Evolutionary conservation across 2,329 filamentous ascomycete species (phyloP).

Genomic region (Colletotrichum chrysophilum): DNA sequence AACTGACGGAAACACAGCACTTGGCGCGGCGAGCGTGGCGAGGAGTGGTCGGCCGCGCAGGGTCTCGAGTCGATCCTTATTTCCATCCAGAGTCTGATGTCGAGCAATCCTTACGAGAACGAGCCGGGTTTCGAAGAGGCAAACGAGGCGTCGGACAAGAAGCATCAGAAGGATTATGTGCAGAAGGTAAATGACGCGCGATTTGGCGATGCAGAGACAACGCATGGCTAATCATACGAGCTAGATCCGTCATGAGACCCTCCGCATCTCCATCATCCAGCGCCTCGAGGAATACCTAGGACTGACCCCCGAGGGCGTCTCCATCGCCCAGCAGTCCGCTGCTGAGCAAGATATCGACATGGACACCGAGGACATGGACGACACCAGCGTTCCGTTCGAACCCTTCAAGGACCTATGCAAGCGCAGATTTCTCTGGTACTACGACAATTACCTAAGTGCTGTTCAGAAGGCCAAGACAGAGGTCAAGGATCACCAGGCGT

Average conservation of each 20-base stretch:
- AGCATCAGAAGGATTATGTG: conserved; percentile 76
- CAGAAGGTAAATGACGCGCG: conserved; percentile 67
- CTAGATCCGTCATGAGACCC: conserved; percentile 88
- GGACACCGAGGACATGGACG: conserved; percentile 57
- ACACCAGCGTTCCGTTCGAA: conserved; percentile 68
- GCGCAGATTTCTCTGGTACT: conserved; percentile 94
- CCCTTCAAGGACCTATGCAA: conserved; percentile 93
- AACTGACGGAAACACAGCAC: conserved; percentile 63
- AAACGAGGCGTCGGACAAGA: conserved; percentile 71
- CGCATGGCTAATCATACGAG: conserved; percentile 24
- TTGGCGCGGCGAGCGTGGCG: conserved; percentile 88
- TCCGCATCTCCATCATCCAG: conserved; percentile 86
- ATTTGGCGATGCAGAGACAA: background rate
- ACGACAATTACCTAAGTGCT: conserved; percentile 79
- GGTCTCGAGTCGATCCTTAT: conserved; percentile 92
- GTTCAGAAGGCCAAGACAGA: conserved; percentile 70
- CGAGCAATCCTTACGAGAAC: conserved; percentile 91
- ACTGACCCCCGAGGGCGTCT: conserved; percentile 59
- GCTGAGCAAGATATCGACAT: conserved; percentile 44
- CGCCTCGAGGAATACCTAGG: conserved; percentile 81
- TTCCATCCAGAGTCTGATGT: conserved; percentile 97
- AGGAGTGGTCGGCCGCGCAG: conserved; percentile 96
- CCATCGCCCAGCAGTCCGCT: conserved; percentile 34
- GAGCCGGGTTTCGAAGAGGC: conserved; percentile 91
- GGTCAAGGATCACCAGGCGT: conserved; percentile 66